These are phyloP conservation scores for Haplosporangium gracile DNA, from an alignment of 192 early-diverging fungal species.

Conservation along the genomic window DNA sequence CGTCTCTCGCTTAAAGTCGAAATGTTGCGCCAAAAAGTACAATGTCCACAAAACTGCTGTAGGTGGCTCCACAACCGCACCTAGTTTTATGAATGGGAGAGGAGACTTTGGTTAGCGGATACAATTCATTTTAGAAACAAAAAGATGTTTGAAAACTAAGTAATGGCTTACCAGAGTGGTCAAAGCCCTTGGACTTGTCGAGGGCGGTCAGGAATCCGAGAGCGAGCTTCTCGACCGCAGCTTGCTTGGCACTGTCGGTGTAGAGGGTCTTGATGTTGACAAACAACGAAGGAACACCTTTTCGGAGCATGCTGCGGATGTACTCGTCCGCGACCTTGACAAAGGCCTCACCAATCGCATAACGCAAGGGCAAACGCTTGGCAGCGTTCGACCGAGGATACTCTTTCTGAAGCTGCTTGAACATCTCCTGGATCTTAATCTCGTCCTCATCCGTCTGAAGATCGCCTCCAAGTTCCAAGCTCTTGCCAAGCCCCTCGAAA, in stretches of 20 bases:
- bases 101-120: neutral
- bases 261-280: constrained; percentile 82
- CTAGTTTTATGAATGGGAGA: neutral
- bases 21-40: constrained; percentile 91
- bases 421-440: constrained; percentile 25
- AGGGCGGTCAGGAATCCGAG: constrained; percentile 68
- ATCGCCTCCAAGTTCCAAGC: constrained; percentile 58
- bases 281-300: constrained; percentile 96
- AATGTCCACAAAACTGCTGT: constrained; percentile 85
- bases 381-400: constrained; percentile 87
- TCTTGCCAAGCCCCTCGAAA: constrained; percentile 69
- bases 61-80: constrained; percentile 74
- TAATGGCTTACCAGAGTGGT: constrained; percentile 28
- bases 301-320: constrained; percentile 78
- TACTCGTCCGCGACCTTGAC: constrained; percentile 69
- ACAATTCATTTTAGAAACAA: neutral
- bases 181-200: constrained; percentile 56
- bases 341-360: constrained; percentile 74
- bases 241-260: constrained; percentile 70
- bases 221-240: constrained; percentile 73
- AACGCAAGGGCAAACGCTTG: constrained; percentile 81
- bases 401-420: constrained; percentile 63
- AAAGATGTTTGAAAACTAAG: neutral
- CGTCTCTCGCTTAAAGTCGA: constrained; percentile 78
- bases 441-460: constrained; percentile 38